These are phyloP conservation scores for Phoenix roebelenii DNA, from an alignment of 176 grass and related monocot species.

Conservation along the genomic window DNA sequence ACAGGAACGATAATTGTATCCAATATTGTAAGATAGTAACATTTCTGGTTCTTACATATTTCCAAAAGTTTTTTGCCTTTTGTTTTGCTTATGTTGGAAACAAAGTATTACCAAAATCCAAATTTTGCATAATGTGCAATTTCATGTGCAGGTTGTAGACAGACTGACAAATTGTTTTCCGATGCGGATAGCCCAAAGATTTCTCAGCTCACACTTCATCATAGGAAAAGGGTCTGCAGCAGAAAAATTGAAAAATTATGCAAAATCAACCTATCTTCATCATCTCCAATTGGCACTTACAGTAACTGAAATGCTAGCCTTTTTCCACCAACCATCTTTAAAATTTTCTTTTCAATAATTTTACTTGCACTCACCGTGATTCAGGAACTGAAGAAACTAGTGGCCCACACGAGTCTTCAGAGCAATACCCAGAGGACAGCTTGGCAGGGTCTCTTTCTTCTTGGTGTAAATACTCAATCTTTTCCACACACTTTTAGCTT, in stretches of 20 bases:
- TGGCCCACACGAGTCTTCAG: constrained; percentile 36
- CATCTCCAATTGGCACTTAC: constrained; percentile 30
- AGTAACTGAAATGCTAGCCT: constrained; percentile 30
- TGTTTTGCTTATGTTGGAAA: no score
- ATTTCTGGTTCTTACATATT: no score
- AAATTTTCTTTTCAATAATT: constrained; percentile 5
- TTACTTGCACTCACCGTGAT: constrained; percentile 10
- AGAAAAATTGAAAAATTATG: constrained; percentile 36
- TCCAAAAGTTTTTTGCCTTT: no score
- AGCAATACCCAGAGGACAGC: constrained; percentile 49
- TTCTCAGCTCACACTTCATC: constrained; percentile 33
- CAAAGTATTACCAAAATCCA: no score
- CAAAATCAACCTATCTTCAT: constrained; percentile 32
- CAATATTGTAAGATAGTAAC: no score
- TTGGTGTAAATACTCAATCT: no score
- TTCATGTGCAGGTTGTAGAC: constrained; percentile 48
- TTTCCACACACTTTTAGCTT: not conserved
- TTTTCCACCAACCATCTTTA: not conserved
- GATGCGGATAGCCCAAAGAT: constrained; percentile 31
- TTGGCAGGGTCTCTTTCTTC: constrained; percentile 45
- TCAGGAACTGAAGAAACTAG: constrained; percentile 50
- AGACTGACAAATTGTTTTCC: constrained; percentile 38
- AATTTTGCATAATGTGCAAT: constrained; percentile 11
- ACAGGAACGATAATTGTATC: no score
- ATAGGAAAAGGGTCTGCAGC: constrained; percentile 35